Percentiles rank a stretch among this genome's conserved stretches.
phyloP scores from a whole-genome alignment of 805 yeast species.

The Wickerhamiella australiensis region DNA sequence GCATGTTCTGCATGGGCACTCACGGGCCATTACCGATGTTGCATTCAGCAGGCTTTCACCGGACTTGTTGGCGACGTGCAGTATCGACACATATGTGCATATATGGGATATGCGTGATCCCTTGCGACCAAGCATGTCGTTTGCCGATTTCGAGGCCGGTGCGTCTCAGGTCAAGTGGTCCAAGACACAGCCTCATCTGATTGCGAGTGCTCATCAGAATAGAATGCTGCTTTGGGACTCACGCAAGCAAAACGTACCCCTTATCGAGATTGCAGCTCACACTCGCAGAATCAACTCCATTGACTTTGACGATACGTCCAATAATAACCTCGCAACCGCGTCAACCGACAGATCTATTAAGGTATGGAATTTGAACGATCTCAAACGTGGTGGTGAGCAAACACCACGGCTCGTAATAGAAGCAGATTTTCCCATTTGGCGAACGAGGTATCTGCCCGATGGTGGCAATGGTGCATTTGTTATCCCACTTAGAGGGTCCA shows the following conservation, averaged over 20 bases:
- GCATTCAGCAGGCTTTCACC: conserved; percentile 84
- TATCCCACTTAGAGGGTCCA: conserved; percentile 84
- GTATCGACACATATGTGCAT: conserved; percentile 76
- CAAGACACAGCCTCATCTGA: conserved; percentile 53
- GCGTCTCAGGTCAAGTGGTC: conserved; percentile 96
- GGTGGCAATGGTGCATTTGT: conserved; percentile 70
- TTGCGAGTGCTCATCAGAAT: conserved; percentile 81
- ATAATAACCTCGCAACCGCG: conserved; percentile 58
- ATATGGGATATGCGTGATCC: conserved; percentile 89
- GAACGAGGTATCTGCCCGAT: conserved; percentile 81
- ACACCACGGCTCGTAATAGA: conserved; percentile 47
- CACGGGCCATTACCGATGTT: conserved; percentile 89
- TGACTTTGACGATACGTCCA: conserved; percentile 57
- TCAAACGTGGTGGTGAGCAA: conserved; percentile 21
- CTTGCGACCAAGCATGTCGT: conserved; percentile 50
- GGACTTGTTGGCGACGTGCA: conserved; percentile 80
- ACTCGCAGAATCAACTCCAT: conserved; percentile 79
- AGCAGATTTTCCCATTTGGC: conserved; percentile 75
- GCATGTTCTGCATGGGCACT: conserved; percentile 78
- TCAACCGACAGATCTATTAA: conserved; percentile 79
- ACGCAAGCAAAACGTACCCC: conserved; percentile 67
- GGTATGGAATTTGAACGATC: conserved; percentile 55
- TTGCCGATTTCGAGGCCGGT: conserved; percentile 93
- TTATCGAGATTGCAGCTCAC: conserved; percentile 61
- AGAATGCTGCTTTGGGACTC: conserved; percentile 78